Conservation (phyloP, 75 land plant species). For the Gnetum montanum region DNA sequence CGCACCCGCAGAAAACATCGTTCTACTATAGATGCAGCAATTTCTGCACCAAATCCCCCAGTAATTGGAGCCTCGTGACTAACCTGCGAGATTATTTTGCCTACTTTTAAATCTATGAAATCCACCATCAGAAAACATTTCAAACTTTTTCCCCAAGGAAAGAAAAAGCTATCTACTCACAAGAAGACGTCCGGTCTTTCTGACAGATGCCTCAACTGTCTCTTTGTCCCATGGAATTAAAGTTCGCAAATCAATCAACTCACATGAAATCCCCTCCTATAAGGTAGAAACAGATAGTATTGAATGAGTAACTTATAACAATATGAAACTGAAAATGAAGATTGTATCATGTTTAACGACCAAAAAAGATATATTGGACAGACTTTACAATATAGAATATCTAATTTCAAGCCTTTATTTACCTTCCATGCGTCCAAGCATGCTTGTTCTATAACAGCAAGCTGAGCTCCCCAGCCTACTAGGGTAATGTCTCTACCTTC, state of each 20-base stretch:
- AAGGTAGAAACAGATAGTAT: conserved; percentile 1
- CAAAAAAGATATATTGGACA: background rate
- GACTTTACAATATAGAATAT: background rate
- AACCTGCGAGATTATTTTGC: conserved; percentile 33
- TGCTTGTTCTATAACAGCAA: conserved; percentile 80
- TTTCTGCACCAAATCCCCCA: conserved; percentile 98
- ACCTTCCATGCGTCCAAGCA: conserved; percentile 85
- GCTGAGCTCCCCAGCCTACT: conserved; percentile 99
- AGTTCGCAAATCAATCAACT: conserved; percentile 88
- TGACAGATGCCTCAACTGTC: conserved; percentile 87
- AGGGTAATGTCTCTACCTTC: conserved; percentile 88
- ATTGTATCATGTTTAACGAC: background rate
- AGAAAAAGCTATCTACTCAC: conserved; percentile 33
- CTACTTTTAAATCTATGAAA: background rate
- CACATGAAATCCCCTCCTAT: conserved; percentile 97
- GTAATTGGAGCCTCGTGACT: conserved; percentile 98
- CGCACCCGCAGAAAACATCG: conserved; percentile 86
- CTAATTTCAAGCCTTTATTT: background rate
- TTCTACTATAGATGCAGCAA: conserved; percentile 83
- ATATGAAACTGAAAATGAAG: background rate
- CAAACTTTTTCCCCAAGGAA: background rate
- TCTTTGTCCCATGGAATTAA: conserved; percentile 97
- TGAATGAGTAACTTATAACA: conserved; percentile 6
- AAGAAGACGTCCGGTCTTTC: conserved; percentile 85
- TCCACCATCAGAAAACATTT: background rate